Evolutionary conservation across 177 flowering plant species (phyloP).

Genomic region (Telopea speciosissima): DNA sequence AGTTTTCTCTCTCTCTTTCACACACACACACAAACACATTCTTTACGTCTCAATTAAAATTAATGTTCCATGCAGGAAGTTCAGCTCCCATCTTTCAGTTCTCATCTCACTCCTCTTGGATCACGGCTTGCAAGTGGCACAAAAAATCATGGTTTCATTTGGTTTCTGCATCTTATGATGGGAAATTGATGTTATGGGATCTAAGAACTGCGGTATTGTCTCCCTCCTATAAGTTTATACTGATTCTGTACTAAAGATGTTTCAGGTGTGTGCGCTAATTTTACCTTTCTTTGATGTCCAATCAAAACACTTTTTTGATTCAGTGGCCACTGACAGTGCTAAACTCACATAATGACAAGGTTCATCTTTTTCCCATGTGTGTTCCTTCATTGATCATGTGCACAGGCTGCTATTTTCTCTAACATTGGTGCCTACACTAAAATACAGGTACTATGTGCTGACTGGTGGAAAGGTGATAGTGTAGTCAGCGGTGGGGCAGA

Average conservation of each 20-base stretch:
- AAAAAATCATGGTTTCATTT: conserved; percentile 65
- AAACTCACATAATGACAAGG: conserved; percentile 84
- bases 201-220: conserved; percentile 76
- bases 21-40: too few species aligned
- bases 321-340: conserved; percentile 89
- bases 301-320: conserved; percentile 20
- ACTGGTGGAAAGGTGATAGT: conserved; percentile 91
- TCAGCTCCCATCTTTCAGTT: conserved; percentile 77
- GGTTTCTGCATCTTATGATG: conserved; percentile 82
- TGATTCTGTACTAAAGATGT: background rate
- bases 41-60: conserved; percentile 1
- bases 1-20: conserved; percentile 2
- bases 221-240: background rate
- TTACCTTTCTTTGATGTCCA: conserved; percentile 6
- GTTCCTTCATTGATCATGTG: background rate
- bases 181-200: conserved; percentile 96
- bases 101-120: conserved; percentile 81
- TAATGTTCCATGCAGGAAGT: conserved; percentile 43
- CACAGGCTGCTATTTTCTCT: background rate
- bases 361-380: conserved; percentile 15
- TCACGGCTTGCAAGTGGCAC: conserved; percentile 96
- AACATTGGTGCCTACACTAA: background rate
- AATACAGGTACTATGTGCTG: conserved; percentile 82
- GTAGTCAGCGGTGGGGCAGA: conserved; percentile 90
- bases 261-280: background rate